phyloP scores from a whole-genome alignment of 768 basidiomycete genomes.

The Nidularia pulvinata region DNA sequence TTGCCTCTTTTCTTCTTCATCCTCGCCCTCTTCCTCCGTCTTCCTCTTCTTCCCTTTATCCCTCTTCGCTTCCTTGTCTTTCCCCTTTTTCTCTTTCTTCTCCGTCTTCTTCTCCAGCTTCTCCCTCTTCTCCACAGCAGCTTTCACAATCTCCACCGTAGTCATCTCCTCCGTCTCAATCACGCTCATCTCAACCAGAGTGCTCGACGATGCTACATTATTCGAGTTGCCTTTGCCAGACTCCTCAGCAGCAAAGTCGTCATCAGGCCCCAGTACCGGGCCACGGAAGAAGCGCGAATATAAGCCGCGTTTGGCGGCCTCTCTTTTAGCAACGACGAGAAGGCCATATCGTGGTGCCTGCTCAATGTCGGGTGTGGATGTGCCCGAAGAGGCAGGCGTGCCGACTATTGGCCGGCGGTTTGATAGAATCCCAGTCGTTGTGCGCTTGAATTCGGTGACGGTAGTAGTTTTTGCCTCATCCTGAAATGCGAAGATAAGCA shows the following conservation, averaged over 20 bases:
- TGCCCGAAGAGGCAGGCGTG: slow-evolving; percentile 45
- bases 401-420: slow-evolving; percentile 60
- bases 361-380: slow-evolving; percentile 31
- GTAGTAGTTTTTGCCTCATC: slow-evolving; percentile 1
- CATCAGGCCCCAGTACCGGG: slow-evolving; percentile 57
- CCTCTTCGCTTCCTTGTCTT: too few relatives aligned
- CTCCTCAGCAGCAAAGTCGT: slow-evolving; percentile 7
- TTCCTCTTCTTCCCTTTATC: slow-evolving; percentile 1
- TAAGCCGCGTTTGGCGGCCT: slow-evolving; percentile 72
- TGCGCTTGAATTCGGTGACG: slow-evolving; percentile 45
- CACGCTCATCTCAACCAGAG: neutral
- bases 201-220: too few relatives aligned
- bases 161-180: neutral
- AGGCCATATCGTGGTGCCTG: slow-evolving; percentile 42
- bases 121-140: neutral
- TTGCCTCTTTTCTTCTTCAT: slow-evolving; percentile 10
- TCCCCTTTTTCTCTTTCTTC: neutral
- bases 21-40: slow-evolving; percentile 10
- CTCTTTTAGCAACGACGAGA: slow-evolving; percentile 68
- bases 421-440: slow-evolving; percentile 75
- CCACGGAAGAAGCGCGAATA: slow-evolving; percentile 87
- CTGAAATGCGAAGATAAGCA: slow-evolving; percentile 5
- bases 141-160: neutral
- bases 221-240: slow-evolving; percentile 7
- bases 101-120: neutral